Evolutionary conservation across 441 rosid species (phyloP), one percentile per base, ranked within the genome.

Genomic region (Hura crepitans): DNA sequence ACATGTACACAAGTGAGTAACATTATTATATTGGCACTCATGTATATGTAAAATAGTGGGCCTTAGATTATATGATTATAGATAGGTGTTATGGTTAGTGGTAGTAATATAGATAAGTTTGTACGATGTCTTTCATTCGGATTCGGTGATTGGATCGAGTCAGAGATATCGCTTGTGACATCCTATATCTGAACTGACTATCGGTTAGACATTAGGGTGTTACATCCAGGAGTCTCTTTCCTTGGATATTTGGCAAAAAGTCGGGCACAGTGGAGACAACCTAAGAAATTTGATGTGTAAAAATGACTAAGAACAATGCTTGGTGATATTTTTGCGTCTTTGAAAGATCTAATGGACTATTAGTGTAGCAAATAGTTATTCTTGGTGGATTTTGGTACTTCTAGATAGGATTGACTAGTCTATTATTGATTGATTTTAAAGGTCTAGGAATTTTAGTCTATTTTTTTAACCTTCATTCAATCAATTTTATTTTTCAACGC

Each of bases 241-340:
- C 79, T 91, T 49, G 82, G 91, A 69, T 87, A 94, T 45, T 66
- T 96, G 72, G 83, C 88, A 5, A 85, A 87, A 81, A 91, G 86
- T 75, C 84, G 90, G 80, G 93, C 86, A 28, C 94, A 88, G 14
- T 85, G 97, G 98, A 81, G 83, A 73, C 97, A 88, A 72, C 99
- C 99, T 0, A 96, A 93, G 84, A 96, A 93, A 75, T 87, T 73
- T 35, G 97, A 91, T 76, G 77, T 74, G 46, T 96, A 84, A 78
- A 72, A 66, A 46, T 58, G 50, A 61, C 37, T 30, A 1, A 10
- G 46, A 51, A 49, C 55, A 53, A 56, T 47, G 31, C 55, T 59
- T 45, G 20, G n/a, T 55, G 14, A 62, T n/a, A n/a, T 56, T 62
- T 27, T 61, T 23, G n/a, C 23, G 11, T 43, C 47, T n/a, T 51